Percentiles rank a stretch among this genome's conserved stretches.
These are phyloP conservation scores for Sphagnum magellanicum DNA, from an alignment of 228 moss, liverwort and hornwort genomes.

Conservation along the genomic window DNA sequence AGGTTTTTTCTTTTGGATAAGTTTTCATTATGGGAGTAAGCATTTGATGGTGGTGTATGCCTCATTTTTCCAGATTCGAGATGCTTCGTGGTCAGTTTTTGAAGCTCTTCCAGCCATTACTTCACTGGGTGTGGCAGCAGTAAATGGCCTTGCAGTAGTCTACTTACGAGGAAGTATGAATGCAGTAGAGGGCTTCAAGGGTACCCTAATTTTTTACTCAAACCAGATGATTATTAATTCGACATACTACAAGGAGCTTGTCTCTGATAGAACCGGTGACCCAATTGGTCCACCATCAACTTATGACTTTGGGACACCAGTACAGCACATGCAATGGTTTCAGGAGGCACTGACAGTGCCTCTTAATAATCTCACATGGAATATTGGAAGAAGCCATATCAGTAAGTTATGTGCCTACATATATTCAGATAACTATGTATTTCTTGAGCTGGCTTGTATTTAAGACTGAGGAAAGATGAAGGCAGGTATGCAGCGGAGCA, in stretches of 20 bases:
- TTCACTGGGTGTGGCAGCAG: constrained; percentile 62
- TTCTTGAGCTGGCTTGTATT: too few species aligned
- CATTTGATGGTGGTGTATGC: too few species aligned
- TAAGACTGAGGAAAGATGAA: too few species aligned
- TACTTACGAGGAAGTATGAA: constrained; percentile 47
- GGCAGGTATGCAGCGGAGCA: too few species aligned
- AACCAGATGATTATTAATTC: constrained; percentile 38
- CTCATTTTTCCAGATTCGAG: constrained; percentile 47
- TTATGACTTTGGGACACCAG: constrained; percentile 24
- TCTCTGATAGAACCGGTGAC: constrained; percentile 56
- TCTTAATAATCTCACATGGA: constrained; percentile 46
- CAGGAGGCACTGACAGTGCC: constrained; percentile 42
- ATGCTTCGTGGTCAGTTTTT: constrained; percentile 76
- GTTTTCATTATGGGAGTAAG: too few species aligned
- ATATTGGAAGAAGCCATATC: constrained; percentile 38
- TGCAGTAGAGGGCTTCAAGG: constrained; percentile 32
- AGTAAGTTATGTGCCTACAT: constrained; percentile 21
- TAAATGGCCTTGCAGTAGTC: constrained; percentile 58
- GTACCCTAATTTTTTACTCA: constrained; percentile 47
- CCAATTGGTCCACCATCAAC: constrained; percentile 32
- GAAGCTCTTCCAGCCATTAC: constrained; percentile 73
- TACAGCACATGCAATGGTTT: constrained; percentile 55
- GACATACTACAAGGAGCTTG: constrained; percentile 55
- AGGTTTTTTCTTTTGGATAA: too few species aligned
- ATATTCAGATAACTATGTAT: too few species aligned